Evolutionary conservation across 495 filamentous ascomycete genomes (phyloP).

Genomic region (Tuber indicum): DNA sequence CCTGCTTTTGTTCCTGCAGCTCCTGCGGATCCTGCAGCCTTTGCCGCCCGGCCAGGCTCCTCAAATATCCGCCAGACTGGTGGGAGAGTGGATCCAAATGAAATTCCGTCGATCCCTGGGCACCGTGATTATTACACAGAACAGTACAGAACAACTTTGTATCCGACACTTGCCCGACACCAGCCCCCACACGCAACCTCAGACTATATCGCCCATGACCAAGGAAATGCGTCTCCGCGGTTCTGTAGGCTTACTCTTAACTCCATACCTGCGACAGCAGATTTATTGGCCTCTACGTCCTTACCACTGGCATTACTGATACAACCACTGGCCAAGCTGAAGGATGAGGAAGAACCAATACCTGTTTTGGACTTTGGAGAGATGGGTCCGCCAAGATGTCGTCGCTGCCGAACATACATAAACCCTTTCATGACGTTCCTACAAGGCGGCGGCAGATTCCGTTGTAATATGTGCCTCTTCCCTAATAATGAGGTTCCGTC

Average conservation of each 20-base stretch:
- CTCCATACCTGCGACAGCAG: slow-evolving; percentile 76
- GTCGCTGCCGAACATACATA: slow-evolving; percentile 91
- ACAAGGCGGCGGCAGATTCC: slow-evolving; percentile 89
- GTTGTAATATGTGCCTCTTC: slow-evolving; percentile 97
- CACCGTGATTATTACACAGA: slow-evolving; percentile 73
- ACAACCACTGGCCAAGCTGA: slow-evolving; percentile 78
- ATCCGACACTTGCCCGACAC: slow-evolving; percentile 89
- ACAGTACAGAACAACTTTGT: slow-evolving; percentile 79
- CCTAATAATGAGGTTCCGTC: slow-evolving; percentile 91
- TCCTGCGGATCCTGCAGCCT: slow-evolving; percentile 52
- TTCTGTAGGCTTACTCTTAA: slow-evolving; percentile 86
- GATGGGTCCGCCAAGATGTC: slow-evolving; percentile 79
- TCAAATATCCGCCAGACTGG: slow-evolving; percentile 51
- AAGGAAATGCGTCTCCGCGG: slow-evolving; percentile 94
- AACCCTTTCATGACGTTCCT: slow-evolving; percentile 98
- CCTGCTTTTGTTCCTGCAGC: slow-evolving; percentile 54
- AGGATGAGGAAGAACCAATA: slow-evolving; percentile 78
- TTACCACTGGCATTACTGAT: slow-evolving; percentile 82
- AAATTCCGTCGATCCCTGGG: slow-evolving; percentile 84
- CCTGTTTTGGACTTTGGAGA: slow-evolving; percentile 96
- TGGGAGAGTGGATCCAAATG: slow-evolving; percentile 78
- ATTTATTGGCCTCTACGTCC: slow-evolving; percentile 68
- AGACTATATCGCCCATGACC: slow-evolving; percentile 86
- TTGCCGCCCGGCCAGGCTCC: slow-evolving; percentile 49
- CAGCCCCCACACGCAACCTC: slow-evolving; percentile 82